A percentile compares a stretch with the other conserved stretches of the same genome.
Conservation (phyloP, 1,284 basidiomycete genomes). For the Sphagnurus paluster region DNA sequence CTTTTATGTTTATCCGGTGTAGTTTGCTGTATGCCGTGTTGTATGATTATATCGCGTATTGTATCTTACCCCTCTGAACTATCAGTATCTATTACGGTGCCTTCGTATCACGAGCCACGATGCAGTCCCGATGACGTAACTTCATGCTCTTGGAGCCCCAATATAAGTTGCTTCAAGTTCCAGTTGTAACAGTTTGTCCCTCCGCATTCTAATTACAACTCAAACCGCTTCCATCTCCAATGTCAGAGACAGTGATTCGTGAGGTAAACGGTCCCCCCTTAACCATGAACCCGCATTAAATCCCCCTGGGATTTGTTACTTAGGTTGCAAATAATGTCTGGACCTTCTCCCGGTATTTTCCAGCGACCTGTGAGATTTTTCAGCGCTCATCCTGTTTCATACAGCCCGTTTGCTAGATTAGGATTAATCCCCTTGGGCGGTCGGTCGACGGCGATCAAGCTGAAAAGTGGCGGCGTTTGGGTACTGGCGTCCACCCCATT, state of each 20-base stretch:
- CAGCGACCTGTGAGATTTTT: not conserved
- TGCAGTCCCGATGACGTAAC: too few relatives aligned
- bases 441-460: conserved; percentile 79
- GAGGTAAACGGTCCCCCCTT: too few relatives aligned
- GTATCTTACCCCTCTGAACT: not conserved
- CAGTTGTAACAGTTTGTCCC: not conserved
- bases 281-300: too few relatives aligned
- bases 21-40: conserved; percentile 3
- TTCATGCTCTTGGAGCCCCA: not conserved
- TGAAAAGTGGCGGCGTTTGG: conserved; percentile 76
- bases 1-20: not conserved
- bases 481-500: conserved; percentile 85
- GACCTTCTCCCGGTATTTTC: conserved; percentile 67
- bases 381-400: conserved; percentile 6
- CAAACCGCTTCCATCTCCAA: not conserved
- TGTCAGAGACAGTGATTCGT: conserved; percentile 44
- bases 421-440: conserved; percentile 76
- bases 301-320: too few relatives aligned
- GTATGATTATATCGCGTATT: conserved; percentile 4
- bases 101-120: too few relatives aligned
- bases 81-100: too few relatives aligned
- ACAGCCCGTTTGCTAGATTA: conserved; percentile 69
- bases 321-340: conserved; percentile 66
- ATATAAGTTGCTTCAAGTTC: not conserved
- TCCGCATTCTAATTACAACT: not conserved